These are phyloP conservation scores for Eimeria acervulina DNA, from an alignment of 169 alveolate genomes.

Conservation along the genomic window DNA sequence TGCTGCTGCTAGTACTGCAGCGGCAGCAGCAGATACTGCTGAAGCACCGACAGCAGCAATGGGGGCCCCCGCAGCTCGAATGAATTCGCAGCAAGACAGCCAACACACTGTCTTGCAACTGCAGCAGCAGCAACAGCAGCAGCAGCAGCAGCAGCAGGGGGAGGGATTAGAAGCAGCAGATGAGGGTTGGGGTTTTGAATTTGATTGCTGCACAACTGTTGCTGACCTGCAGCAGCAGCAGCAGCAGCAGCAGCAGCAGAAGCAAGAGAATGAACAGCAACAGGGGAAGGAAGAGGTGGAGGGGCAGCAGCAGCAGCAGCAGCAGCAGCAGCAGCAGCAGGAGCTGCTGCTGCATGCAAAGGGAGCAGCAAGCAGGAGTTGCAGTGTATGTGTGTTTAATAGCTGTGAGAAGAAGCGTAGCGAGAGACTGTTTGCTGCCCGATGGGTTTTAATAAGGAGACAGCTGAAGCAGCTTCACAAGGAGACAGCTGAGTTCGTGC, in stretches of 20 bases:
- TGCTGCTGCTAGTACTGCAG: too few species aligned
- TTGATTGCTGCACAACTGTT: neutral
- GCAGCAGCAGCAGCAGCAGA: constrained; percentile 3
- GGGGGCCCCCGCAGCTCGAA: neutral
- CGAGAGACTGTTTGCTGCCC: too few species aligned
- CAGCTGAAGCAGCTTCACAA: too few species aligned
- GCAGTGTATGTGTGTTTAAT: too few species aligned
- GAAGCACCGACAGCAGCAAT: neutral
- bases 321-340: too few species aligned
- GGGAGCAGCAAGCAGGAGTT: too few species aligned
- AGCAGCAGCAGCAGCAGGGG: constrained; percentile 28
- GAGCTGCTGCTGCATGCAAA: too few species aligned
- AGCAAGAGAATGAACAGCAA: neutral
- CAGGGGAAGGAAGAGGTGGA: neutral
- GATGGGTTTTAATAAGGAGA: too few species aligned
- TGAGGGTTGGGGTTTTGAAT: neutral
- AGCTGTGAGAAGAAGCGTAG: too few species aligned
- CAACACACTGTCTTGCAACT: too few species aligned
- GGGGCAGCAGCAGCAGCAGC: neutral
- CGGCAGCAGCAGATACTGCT: constrained; percentile 42
- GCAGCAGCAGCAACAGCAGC: constrained; percentile 69
- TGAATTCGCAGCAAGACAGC: neutral
- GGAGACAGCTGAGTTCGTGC: neutral
- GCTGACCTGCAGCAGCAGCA: constrained; percentile 29
- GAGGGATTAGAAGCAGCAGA: neutral